Evolutionary conservation across 2,329 filamentous ascomycete genomes (phyloP).

Genomic region (Epichloe amarillans): DNA sequence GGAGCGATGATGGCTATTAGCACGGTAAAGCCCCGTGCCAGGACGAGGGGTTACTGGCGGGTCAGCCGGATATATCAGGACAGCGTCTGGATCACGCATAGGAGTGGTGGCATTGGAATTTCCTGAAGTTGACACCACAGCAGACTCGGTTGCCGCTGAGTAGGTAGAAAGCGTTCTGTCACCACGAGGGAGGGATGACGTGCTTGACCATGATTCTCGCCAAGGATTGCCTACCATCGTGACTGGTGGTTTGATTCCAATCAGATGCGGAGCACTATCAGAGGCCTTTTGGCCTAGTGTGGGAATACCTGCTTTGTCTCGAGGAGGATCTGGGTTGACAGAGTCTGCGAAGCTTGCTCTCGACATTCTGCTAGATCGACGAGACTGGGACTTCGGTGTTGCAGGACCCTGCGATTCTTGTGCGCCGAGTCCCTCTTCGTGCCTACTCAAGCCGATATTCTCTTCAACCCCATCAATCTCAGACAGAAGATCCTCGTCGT

Average conservation of each 20-base stretch:
- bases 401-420: conserved; percentile 9
- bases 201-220: conserved; percentile 22
- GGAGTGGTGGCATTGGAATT: conserved; percentile 21
- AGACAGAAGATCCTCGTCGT: conserved; percentile 38
- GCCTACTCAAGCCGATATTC: conserved; percentile 44
- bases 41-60: conserved; percentile 17
- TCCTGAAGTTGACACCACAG: conserved; percentile 12
- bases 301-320: conserved; percentile 23
- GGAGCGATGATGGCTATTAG: conserved; percentile 18
- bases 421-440: conserved; percentile 23
- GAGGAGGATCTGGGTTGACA: conserved; percentile 22
- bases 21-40: conserved; percentile 15
- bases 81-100: conserved; percentile 15
- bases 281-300: conserved; percentile 21
- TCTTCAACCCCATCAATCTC: conserved; percentile 49
- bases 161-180: conserved; percentile 25
- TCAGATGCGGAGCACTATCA: conserved; percentile 18
- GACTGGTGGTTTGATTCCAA: conserved; percentile 23
- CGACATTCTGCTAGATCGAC: conserved; percentile 35
- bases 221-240: conserved; percentile 31
- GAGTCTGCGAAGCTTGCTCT: conserved; percentile 30
- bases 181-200: conserved; percentile 19
- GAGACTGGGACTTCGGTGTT: conserved; percentile 22
- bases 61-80: conserved; percentile 12
- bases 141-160: conserved; percentile 17